These are phyloP conservation scores for Neophaeococcomyces aloes DNA, from an alignment of 2,329 filamentous ascomycete species.

Conservation along the genomic window DNA sequence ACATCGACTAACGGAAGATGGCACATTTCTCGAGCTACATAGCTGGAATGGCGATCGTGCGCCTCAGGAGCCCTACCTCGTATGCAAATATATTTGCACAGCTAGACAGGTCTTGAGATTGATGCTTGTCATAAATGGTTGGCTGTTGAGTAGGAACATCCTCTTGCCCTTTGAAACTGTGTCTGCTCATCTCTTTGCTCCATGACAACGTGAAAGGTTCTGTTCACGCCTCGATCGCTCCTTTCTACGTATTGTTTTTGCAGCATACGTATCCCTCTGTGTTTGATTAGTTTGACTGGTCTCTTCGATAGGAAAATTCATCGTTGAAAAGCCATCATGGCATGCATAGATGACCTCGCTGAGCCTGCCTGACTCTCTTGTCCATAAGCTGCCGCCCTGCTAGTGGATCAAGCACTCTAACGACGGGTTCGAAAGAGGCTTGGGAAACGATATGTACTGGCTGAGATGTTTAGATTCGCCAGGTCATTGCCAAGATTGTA, in stretches of 20 bases:
- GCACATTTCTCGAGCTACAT: no score
- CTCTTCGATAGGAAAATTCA: conserved; percentile 35
- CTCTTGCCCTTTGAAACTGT: conserved; percentile 34
- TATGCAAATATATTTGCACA: conserved; percentile 48
- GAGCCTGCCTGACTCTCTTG: conserved; percentile 38
- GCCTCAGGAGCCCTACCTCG: conserved; percentile 51
- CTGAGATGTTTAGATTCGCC: conserved; percentile 37
- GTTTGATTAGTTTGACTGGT: conserved; percentile 33
- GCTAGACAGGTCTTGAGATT: conserved; percentile 51
- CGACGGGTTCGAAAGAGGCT: conserved; percentile 37
- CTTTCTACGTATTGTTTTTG: conserved; percentile 38
- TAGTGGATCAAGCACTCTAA: conserved; percentile 38
- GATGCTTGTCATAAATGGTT: conserved; percentile 42
- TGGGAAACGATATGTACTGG: conserved; percentile 38
- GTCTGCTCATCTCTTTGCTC: conserved; percentile 26
- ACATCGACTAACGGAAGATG: no score
- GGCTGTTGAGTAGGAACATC: conserved; percentile 40
- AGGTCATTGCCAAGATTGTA: conserved; percentile 46
- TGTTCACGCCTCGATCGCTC: conserved; percentile 37
- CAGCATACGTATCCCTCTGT: conserved; percentile 33
- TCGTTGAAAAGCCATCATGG: conserved; percentile 23
- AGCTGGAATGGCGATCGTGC: no score
- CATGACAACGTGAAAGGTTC: conserved; percentile 41
- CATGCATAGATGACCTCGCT: conserved; percentile 34
- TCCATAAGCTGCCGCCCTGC: conserved; percentile 37